These are phyloP conservation scores for Closterium sp. DNA, from an alignment of 139 green algal species.

Conservation along the genomic window DNA sequence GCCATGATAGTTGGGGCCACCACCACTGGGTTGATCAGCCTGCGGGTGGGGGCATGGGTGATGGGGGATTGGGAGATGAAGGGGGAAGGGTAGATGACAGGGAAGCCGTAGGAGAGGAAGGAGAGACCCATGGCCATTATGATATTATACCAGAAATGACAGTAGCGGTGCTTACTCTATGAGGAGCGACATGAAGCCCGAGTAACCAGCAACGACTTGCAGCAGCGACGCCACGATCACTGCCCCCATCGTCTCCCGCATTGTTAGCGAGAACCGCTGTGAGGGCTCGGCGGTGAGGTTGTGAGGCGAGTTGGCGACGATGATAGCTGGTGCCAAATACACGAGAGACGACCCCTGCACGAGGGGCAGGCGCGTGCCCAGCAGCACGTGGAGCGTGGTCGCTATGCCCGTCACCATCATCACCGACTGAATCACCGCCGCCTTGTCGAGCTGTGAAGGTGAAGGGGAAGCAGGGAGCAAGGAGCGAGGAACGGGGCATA, in stretches of 20 bases:
- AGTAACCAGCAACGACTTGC: not conserved
- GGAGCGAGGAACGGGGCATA: too few relatives aligned
- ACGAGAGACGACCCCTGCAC: constrained; percentile 1
- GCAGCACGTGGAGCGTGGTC: not conserved
- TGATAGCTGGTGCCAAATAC: not conserved
- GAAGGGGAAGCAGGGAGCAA: not conserved
- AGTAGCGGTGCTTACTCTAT: constrained; percentile 5
- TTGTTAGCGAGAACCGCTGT: not conserved
- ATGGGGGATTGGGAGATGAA: too few relatives aligned
- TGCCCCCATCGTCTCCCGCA: not conserved
- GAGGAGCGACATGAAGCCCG: constrained; percentile 13
- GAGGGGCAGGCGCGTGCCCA: constrained; percentile 14
- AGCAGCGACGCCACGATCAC: not conserved
- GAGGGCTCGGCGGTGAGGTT: not conserved
- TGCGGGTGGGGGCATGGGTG: not conserved
- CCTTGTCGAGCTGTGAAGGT: not conserved
- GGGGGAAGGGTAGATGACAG: not conserved
- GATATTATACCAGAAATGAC: not conserved
- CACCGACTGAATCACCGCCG: not conserved
- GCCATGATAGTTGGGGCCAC: constrained; percentile 19
- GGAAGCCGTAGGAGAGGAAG: constrained; percentile 15
- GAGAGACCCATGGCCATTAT: too few relatives aligned
- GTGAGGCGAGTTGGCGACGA: not conserved
- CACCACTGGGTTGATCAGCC: constrained; percentile 25
- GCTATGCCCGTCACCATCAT: constrained; percentile 15